Evolutionary conservation across 768 basidiomycete genomes (phyloP).

Genomic region (Paxillus ammoniavirescens): DNA sequence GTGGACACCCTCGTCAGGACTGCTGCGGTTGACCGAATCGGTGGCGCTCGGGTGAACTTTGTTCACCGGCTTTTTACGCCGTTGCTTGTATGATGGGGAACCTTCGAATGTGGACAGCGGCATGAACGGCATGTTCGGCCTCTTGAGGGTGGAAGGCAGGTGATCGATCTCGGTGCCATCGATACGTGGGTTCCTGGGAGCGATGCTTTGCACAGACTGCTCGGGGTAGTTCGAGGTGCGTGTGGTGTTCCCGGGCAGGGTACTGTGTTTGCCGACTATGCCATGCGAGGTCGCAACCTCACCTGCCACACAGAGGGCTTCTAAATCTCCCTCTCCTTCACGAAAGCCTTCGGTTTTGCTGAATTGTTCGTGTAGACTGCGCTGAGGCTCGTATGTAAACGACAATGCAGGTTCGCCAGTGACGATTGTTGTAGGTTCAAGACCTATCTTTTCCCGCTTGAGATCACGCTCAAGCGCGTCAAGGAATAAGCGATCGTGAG

Average conservation of each 20-base stretch:
- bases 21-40: conserved; percentile 28
- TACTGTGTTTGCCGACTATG: conserved; percentile 14
- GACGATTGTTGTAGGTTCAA: conserved; percentile 77
- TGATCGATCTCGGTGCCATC: conserved; percentile 19
- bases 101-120: conserved; percentile 80
- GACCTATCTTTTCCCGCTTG: conserved; percentile 90
- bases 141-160: conserved; percentile 18
- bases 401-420: conserved; percentile 82
- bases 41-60: conserved; percentile 26
- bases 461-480: conserved; percentile 96
- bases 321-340: conserved; percentile 36
- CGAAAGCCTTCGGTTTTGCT: conserved; percentile 39
- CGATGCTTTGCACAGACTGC: conserved; percentile 2
- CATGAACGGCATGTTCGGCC: conserved; percentile 45
- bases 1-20: conserved; percentile 19
- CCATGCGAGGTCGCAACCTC: conserved; percentile 16
- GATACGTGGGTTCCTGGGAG: conserved; percentile 18
- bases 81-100: conserved; percentile 84
- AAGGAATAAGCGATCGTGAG: conserved; percentile 94
- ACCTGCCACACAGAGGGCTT: conserved; percentile 30
- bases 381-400: conserved; percentile 85
- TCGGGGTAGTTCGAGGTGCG: conserved; percentile 4
- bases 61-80: conserved; percentile 70
- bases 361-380: conserved; percentile 89
- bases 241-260: conserved; percentile 10